Evolutionary conservation across 2,329 filamentous ascomycete genomes (phyloP), one percentile per base, ranked within the genome.

Genomic region (Ophiostoma pallidulum): DNA sequence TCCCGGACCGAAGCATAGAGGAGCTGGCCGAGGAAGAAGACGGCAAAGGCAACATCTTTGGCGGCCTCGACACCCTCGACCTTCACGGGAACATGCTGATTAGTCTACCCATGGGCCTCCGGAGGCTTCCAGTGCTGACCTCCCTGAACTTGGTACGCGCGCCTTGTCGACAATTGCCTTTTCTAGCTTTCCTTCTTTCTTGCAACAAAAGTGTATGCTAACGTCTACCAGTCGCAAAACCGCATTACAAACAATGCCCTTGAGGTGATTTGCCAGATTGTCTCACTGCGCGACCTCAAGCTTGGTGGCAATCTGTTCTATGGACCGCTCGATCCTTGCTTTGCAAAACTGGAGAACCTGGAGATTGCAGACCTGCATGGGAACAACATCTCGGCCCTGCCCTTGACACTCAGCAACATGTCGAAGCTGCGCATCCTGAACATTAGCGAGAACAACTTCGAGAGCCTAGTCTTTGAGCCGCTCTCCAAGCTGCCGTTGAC

Each of bases 71-170:
- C 60, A 77, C 77, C 4, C 65, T 96, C 8, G 90, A 97, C 60
- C 62, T 97, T 50, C 92, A 95, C 61, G 86, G 88, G 18, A 98
- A 98, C 59, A 65, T 78, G 38, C 70, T 98, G 16, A 73, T 74
- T 43, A 69, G 76, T 24, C 64, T 96, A 37, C 92, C 92, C 0
- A 62, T 82, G 54, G 91, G 92, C 0, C 61, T 97, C 49, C 74
- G 86, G 54, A 74, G 82, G 44, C 71, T 97, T 32, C 73, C 80
- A 41, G 70, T 82, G 51, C 72, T 98, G 47, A 90, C 86, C 1
- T 83, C 78, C 4, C 70, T 98, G 41, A 96, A 97, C 57, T 64
- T 98, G 58, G 83, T 86, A 70, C 60, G 78, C 66, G 5, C 5
- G 10, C 24, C 24, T 6, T 22, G 4, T n/a, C n/a, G n/a, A n/a